phyloP scores from a whole-genome alignment of 2,329 filamentous ascomycete genomes.

The Fusarium zealandicum region DNA sequence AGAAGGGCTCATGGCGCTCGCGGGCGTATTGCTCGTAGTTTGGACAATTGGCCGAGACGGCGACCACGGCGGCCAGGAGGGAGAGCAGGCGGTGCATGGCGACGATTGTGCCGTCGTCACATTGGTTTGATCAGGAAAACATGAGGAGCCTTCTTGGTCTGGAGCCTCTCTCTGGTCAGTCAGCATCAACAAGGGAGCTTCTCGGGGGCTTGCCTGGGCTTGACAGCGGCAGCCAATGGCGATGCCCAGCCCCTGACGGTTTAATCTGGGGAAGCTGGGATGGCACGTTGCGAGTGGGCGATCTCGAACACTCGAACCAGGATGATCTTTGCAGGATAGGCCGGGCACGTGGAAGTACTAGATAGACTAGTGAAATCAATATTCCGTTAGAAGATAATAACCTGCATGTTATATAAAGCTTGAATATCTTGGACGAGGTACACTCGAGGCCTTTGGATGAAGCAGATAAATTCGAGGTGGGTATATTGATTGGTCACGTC shows the following conservation, averaged over 20 bases:
- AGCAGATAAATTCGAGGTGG: no score
- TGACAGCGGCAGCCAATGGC: neutral
- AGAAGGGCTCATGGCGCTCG: constrained; percentile 70
- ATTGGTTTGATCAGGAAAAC: constrained; percentile 12
- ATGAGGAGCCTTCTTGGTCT: constrained; percentile 1
- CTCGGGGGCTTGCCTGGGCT: neutral
- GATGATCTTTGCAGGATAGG: neutral
- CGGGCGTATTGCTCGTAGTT: constrained; percentile 47
- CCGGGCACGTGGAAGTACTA: no score
- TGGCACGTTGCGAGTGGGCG: no score
- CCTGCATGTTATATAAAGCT: no score
- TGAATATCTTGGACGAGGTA: no score
- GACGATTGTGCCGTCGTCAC: constrained; percentile 7
- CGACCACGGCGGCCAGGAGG: constrained; percentile 23
- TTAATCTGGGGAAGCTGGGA: neutral
- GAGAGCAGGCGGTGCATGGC: constrained; percentile 14
- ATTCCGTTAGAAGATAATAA: no score
- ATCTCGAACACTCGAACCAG: no score
- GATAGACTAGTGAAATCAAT: no score
- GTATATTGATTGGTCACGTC: neutral
- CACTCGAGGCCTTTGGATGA: no score
- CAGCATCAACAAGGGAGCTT: neutral
- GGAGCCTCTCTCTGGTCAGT: neutral
- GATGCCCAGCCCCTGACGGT: neutral
- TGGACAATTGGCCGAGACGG: constrained; percentile 43